Conservation (phyloP, 2,329 filamentous ascomycete genomes). For the Fusarium cicatricum region DNA sequence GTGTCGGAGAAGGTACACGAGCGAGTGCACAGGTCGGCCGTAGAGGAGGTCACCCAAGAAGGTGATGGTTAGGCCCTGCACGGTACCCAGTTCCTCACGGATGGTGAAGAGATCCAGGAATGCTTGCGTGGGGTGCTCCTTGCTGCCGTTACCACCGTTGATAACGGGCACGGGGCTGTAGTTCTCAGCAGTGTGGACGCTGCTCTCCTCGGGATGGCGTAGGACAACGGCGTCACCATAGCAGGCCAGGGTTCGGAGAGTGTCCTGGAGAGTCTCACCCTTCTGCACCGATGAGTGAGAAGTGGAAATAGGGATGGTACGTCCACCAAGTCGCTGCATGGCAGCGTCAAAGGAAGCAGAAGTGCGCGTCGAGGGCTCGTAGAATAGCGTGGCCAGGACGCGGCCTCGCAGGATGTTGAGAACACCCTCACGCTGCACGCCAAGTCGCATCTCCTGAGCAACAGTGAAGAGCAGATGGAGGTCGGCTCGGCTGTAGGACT, state of each 20-base stretch:
- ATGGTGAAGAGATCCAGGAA: conserved; percentile 99
- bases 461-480: conserved; percentile 95
- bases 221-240: conserved; percentile 97
- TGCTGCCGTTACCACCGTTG: conserved; percentile 95
- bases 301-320: conserved; percentile 83
- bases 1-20: conserved; percentile 92
- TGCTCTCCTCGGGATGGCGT: conserved; percentile 85
- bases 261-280: conserved; percentile 93
- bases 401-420: conserved; percentile 86
- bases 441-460: conserved; percentile 96
- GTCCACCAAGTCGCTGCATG: conserved; percentile 96
- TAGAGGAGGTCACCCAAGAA: conserved; percentile 94
- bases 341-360: conserved; percentile 96
- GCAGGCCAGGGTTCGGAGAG: conserved; percentile 89
- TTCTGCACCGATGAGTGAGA: conserved; percentile 90
- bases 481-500: conserved; percentile 86
- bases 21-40: conserved; percentile 92
- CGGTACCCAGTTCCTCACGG: conserved; percentile 94
- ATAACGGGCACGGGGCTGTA: conserved; percentile 92
- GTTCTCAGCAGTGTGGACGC: conserved; percentile 83
- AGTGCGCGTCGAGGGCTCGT: conserved; percentile 95
- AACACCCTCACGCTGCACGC: conserved; percentile 90
- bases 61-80: conserved; percentile 94
- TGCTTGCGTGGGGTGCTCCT: conserved; percentile 96
- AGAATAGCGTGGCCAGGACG: conserved; percentile 93